Evolutionary conservation across 768 basidiomycete genomes (phyloP), one percentile per base, ranked within the genome.

Genomic region (Cubamyces sp.): DNA sequence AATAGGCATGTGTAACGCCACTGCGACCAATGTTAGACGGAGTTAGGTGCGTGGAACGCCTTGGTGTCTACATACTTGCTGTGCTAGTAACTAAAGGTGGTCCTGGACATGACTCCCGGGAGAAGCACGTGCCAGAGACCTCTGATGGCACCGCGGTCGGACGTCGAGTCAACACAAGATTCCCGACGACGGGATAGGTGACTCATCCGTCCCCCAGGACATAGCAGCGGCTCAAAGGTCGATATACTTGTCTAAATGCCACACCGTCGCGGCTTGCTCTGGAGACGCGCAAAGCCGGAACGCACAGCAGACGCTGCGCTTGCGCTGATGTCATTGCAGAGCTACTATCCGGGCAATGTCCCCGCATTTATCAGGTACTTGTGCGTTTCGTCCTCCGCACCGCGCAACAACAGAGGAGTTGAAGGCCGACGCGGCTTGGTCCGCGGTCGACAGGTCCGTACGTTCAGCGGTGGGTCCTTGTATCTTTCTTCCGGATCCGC

Each of bases 251-350:
- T 64, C 55, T 64, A 64, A 56, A 55, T 60, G 62, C 48, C 43
- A 54, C 53, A 34, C 34, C 34, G 34, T 34, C 34, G 9, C 34
- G 34, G 34, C 34, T 34, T 34, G 34, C 9, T 19, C 46, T 53
- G 12, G 52, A 56, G 43, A 23, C 58, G 58, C 49, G 25, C 26
- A 30, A 39, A 7, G 34, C 30, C 45, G 49, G 41, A 15, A 57
- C 54, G 63, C 59, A 64, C 54, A 51, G 63, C 58, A 60, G 58
- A n/a, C 54, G 57, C 63, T 64, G 63, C 63, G 63, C 63, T 40
- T 15, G 30, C 43, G 12, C 42, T 64, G 63, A 64, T 64, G 59
- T 64, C 58, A 64, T 49, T 60, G 42, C 54, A 54, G 52, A 28
- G 23, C 49, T 14, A 46, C 47, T 2, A 21, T 6, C 49, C 53